phyloP scores from a whole-genome alignment of 2,329 filamentous ascomycete genomes.

The Aspergillus novoparasiticus region DNA sequence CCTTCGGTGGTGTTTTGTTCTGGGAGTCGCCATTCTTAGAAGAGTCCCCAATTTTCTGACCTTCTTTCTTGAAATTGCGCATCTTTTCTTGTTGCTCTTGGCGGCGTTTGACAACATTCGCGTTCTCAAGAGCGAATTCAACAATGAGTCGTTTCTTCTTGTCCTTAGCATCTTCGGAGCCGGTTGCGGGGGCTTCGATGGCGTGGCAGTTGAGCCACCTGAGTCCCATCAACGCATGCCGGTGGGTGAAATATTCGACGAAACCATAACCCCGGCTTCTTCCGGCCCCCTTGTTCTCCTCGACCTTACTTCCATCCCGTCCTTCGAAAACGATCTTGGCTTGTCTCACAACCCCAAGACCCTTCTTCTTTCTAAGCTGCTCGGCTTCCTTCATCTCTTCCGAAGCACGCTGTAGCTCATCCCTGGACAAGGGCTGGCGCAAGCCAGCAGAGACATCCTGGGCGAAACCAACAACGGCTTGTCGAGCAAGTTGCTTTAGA shows the following conservation, averaged over 20 bases:
- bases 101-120: conserved; percentile 85
- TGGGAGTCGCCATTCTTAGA: conserved; percentile 5
- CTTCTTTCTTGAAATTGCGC: conserved; percentile 22
- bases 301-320: conserved; percentile 78
- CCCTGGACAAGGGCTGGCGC: conserved; percentile 80
- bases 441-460: conserved; percentile 79
- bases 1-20: conserved; percentile 21
- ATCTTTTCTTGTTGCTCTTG: conserved; percentile 37
- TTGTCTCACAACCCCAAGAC: conserved; percentile 86
- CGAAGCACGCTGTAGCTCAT: conserved; percentile 79
- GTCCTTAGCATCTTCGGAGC: conserved; percentile 54
- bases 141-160: conserved; percentile 89
- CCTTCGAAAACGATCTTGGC: conserved; percentile 95
- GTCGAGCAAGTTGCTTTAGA: conserved; percentile 84
- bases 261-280: conserved; percentile 94
- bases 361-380: conserved; percentile 74
- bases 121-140: conserved; percentile 98
- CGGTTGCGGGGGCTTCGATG: conserved; percentile 45
- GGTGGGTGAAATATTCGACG: conserved; percentile 92
- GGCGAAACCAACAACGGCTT: conserved; percentile 93
- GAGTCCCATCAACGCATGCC: conserved; percentile 91
- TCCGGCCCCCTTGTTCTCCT: conserved; percentile 74
- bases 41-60: conserved; percentile 19
- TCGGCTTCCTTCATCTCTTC: conserved; percentile 82
- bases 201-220: conserved; percentile 86